Evolutionary conservation across 192 early-diverging fungal genomes (phyloP), one percentile per base, ranked within the genome.

Genomic region (Coemansia sp.): DNA sequence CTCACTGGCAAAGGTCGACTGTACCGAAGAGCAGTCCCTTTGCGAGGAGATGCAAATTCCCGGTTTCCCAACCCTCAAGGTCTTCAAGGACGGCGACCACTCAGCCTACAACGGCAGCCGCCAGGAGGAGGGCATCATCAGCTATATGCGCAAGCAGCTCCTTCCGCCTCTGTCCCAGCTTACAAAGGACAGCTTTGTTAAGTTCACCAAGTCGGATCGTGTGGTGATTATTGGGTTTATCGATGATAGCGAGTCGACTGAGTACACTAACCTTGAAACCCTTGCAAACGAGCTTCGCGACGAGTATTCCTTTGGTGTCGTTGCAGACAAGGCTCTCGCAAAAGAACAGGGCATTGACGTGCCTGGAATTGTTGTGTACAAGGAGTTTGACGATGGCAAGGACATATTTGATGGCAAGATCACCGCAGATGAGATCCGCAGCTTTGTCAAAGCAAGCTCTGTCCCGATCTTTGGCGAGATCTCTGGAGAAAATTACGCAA

Each of bases 11-110:
- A 97, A 99, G 86, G 94, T 99, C 39, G 96, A 99, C 78, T 99
- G 96, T 85, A 97, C 95, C 13, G 90, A 87, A 42, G 91, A 94
- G 64, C 82, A 86, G 37, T 88, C 89, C 10, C 74, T 94, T 29
- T 99, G 96, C 79, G 84, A 87, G 55, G 87, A 93, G 67, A 84
- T 91, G 59, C 86, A 88, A 37, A 83, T 99, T 45, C 75, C 87
- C 63, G 96, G 95, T 43, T 97, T 94, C 89, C 95, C 95, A 20
- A 95, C 95, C 12, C 77, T 97, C 67, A 98, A 96, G 83, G 83
- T 97, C 42, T 94, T 95, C 84, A 83, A 78, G 81, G 74, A 77
- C 43, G 95, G 93, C 71, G 71, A 67, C 35, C 42, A 84, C 30
- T 60, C 86, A 31, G 89, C 91, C 15, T 99, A 95, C 87, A 86